Base-by-base conservation (phyloP, 2,329 filamentous ascomycete species). In the Microcyclosporella mali region DNA sequence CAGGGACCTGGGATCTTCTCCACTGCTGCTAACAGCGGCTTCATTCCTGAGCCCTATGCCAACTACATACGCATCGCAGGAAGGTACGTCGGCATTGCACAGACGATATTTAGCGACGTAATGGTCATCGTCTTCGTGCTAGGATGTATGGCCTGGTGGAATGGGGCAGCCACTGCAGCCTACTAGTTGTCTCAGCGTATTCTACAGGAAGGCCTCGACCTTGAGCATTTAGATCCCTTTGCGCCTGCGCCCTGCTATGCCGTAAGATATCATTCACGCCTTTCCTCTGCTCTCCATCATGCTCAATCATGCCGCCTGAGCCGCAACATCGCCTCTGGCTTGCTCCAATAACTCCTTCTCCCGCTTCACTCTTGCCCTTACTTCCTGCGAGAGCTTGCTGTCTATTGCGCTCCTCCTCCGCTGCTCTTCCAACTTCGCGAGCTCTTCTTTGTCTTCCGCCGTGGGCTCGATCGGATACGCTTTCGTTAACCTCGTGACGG, bases 101-200 rank as follows among this genome's bases (percentile, higher is more conserved):
- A 74, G 41, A 86, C 84, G 3, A 78, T 89, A 17, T 75, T 82
- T 58, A 74, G 73, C 25, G 85, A 90, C 62, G 79, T 85, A n/a
- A 70, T 88, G 69, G 78, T 84, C 1, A 79, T 84, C 46, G 75
- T 89, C 7, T 90, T 89, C 65, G 82, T 89, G 39, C 63, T 90
- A 49, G 85, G 84, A 10, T 70, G 73, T 8, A 57, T 71, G 34
- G 68, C 67, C 38, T 74, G 70, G 70, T 74, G 69, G 69, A 66
- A 62, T 14, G 51, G 51, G 15, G 38, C 48, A 31, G 46, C 46
- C 19, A 48, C 47, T n/a, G 36, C 47, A 40, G 51, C 49, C 17
- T 53, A 48, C 41, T 17, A 12, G 16, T 30, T 19, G 30, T 17
- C 15, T 30, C 15, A 33, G 30, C 37, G 34, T 39, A 37, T 21